A percentile compares a stretch with the other conserved stretches of the same genome.
Conservation (phyloP, 305 asterid genomes). For the Lippia alba region DNA sequence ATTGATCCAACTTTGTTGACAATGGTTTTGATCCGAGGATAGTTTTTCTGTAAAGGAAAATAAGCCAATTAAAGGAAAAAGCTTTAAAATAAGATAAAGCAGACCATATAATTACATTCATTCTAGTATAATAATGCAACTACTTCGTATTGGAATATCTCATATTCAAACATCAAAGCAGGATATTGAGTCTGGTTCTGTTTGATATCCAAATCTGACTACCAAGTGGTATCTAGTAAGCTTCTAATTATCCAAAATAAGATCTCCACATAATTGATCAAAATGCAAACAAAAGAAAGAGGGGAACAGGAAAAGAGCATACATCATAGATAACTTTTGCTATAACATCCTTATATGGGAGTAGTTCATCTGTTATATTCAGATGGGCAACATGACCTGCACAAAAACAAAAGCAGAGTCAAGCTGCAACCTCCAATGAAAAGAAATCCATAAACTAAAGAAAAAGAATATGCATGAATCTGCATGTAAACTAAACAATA, state of each 20-base stretch:
- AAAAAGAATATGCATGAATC: constrained; percentile 9
- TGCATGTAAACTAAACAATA: constrained; percentile 2
- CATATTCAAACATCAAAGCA: constrained; percentile 7
- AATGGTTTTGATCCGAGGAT: constrained; percentile 85
- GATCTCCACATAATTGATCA: constrained; percentile 16
- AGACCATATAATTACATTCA: constrained; percentile 10
- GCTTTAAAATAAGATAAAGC: background rate
- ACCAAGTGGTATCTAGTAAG: background rate
- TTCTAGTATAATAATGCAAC: background rate
- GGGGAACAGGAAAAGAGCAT: constrained; percentile 37
- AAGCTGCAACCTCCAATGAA: constrained; percentile 23
- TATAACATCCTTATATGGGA: constrained; percentile 79
- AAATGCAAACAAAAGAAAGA: constrained; percentile 5
- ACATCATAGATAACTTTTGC: constrained; percentile 96
- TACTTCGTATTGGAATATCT: constrained; percentile 13
- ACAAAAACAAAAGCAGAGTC: constrained; percentile 36
- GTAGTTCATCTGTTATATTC: constrained; percentile 81
- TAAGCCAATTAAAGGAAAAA: constrained; percentile 12
- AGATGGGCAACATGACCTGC: constrained; percentile 97
- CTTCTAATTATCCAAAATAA: constrained; percentile 17
- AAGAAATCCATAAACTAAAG: constrained; percentile 5
- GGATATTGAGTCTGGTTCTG: constrained; percentile 7
- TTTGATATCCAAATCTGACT: constrained; percentile 15
- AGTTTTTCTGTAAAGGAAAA: constrained; percentile 68
- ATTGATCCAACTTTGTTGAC: constrained; percentile 92